Percentiles rank a stretch among this genome's conserved stretches.
Evolutionary conservation across 148 eudicot genomes (phyloP).

Genomic region (Persicaria tinctoria): DNA sequence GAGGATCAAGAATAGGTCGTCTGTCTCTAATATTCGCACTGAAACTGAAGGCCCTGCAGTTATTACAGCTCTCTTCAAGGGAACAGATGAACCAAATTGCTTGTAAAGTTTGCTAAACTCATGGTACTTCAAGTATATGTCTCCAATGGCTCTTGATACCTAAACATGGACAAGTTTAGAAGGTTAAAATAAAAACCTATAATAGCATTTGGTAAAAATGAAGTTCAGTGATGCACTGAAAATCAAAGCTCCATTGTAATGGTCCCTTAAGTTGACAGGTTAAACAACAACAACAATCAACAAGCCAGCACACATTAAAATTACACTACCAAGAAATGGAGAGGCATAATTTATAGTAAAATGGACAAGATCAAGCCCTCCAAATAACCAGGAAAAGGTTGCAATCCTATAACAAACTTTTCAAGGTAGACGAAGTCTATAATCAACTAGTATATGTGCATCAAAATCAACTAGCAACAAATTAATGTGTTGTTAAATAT

Average conservation of each 20-base stretch:
- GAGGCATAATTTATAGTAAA: background rate
- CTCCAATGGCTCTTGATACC: slow-evolving; percentile 74
- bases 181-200: background rate
- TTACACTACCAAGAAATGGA: background rate
- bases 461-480: background rate
- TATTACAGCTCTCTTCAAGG: slow-evolving; percentile 38
- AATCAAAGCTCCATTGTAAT: background rate
- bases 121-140: slow-evolving; percentile 51
- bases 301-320: background rate
- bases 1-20: slow-evolving; percentile 54
- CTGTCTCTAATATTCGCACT: slow-evolving; percentile 31
- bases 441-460: background rate
- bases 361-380: background rate
- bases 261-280: background rate
- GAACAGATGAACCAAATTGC: slow-evolving; percentile 35
- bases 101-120: slow-evolving; percentile 36
- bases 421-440: background rate
- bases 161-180: slow-evolving; percentile 10
- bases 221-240: background rate
- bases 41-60: slow-evolving; percentile 49
- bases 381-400: background rate
- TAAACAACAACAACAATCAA: background rate
- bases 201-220: background rate
- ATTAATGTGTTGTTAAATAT: background rate
- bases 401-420: background rate